Evolutionary conservation across 257 asterid genomes (phyloP).

Genomic region (Solanum habrochaites): DNA sequence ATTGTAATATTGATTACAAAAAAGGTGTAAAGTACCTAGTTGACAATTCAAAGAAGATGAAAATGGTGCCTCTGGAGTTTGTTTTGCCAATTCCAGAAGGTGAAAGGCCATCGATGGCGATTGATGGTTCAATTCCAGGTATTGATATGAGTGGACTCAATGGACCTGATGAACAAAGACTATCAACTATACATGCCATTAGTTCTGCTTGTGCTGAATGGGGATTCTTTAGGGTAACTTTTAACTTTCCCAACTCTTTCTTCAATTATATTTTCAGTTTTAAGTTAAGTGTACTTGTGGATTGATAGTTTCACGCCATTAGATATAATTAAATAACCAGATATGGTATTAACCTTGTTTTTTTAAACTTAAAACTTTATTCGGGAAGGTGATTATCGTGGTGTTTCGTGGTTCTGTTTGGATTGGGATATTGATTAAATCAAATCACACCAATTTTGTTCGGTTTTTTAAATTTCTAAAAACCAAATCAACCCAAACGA

Average conservation of each 20-base stretch:
- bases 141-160: background rate
- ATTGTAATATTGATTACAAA: background rate
- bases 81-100: background rate
- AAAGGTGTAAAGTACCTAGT: background rate
- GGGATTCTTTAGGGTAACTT: background rate
- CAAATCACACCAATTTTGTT: too few species aligned
- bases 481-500: too few species aligned
- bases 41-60: background rate
- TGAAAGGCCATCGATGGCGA: background rate
- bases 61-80: background rate
- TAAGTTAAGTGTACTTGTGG: too few species aligned
- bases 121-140: background rate
- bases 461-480: too few species aligned
- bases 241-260: background rate
- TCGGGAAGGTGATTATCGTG: too few species aligned
- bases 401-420: too few species aligned
- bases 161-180: background rate
- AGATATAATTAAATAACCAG: too few species aligned
- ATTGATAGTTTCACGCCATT: too few species aligned
- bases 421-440: too few species aligned
- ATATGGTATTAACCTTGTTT: too few species aligned
- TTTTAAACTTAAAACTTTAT: too few species aligned
- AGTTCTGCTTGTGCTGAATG: background rate
- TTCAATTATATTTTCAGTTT: background rate
- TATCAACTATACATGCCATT: background rate